Evolutionary conservation across 225 moss, liverwort and hornwort genomes (phyloP), one percentile per base, ranked within the genome.

Genomic region (Thuidium tamariscinum): DNA sequence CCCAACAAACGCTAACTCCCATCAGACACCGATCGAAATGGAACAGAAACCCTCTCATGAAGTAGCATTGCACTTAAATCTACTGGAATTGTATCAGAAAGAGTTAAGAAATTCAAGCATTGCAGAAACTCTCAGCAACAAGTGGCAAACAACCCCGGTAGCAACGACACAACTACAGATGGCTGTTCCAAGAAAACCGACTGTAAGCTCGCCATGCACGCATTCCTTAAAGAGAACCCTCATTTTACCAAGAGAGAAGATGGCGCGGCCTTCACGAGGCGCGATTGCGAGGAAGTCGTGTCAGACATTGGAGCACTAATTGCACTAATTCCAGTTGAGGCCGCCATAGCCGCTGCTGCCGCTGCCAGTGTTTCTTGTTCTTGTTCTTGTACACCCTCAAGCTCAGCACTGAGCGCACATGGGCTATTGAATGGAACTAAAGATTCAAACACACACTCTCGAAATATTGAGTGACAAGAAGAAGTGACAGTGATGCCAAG

Each of bases 211-310:
- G 23, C 55, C 61, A 11, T 32, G 88, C 77, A 72, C 51, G 77
- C 49, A 79, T 52, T 73, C 52, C 5, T 17, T 49, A 55, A 21
- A 25, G 20, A 37, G 37, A 48, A 74, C 7, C 42, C n/a, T 27
- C 48, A 36, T 56, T 54, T 55, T 91, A 91, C 91, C 89, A 86
- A 84, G 65, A 88, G 88, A 72, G 86, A 91, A 39, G 88, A 90
- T 34, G 91, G 89, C 12, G 84, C 48, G 16, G 87, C 44, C 64
- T 89, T 77, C 44, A 65, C 77, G 32, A 91, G 39, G 25, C 42
- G 81, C 64, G 87, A 79, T 85, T 85, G 82, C 73, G 74, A 81
- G 39, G 51, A 66, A 44, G 82, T 85, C 4, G 21, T 84, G 66
- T 16, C 30, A 66, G 65, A 82, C 36, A 54, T 23, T 21, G 56